Evolutionary conservation across 1,284 basidiomycete genomes (phyloP).

Genomic region (Coniophora puteana): DNA sequence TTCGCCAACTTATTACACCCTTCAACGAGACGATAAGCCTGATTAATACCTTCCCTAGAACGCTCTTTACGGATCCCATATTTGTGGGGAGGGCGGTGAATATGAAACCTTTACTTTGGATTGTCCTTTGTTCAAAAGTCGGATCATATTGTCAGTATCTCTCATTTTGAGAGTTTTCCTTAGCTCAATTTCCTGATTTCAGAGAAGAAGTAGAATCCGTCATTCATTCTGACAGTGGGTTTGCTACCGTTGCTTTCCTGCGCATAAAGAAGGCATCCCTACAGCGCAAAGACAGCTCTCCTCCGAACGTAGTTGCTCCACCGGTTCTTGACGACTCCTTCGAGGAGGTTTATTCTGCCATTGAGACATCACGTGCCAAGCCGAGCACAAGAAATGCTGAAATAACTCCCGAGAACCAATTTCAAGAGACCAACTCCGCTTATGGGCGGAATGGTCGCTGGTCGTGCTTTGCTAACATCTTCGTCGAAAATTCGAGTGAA

Average conservation of each 20-base stretch:
- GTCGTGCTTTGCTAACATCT: no score
- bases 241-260: conserved; percentile 87
- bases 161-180: conserved; percentile 1
- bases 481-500: not conserved
- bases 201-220: conserved; percentile 70
- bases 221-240: conserved; percentile 69
- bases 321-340: conserved; percentile 48
- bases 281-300: conserved; percentile 41
- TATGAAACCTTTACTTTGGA: conserved; percentile 95
- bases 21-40: not conserved
- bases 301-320: conserved; percentile 36
- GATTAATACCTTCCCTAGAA: conserved; percentile 47
- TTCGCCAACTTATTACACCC: no score
- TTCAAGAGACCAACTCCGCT: no score
- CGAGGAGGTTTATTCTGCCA: no score
- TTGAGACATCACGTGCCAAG: no score
- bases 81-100: conserved; percentile 98
- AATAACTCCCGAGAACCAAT: no score
- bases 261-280: conserved; percentile 70
- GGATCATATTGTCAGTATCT: conserved; percentile 64
- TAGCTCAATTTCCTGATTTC: conserved; percentile 5
- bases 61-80: conserved; percentile 82
- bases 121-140: conserved; percentile 82
- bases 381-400: no score
- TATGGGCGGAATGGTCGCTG: conserved; percentile 13